Conservation (phyloP, 179 eudicot genomes). For the Nepenthes alata region DNA sequence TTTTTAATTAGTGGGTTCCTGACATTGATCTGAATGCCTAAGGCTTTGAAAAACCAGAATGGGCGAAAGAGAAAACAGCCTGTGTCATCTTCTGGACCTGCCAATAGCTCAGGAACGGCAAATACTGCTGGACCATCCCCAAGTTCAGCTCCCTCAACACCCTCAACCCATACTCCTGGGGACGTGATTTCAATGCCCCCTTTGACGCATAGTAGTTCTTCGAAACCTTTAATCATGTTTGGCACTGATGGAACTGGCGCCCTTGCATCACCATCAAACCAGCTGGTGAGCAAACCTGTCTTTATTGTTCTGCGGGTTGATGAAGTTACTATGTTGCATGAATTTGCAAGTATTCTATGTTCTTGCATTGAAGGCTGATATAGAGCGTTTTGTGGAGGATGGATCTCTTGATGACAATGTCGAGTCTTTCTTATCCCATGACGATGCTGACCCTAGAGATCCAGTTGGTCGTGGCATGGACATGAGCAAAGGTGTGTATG, state of each 20-base stretch:
- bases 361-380: conserved; percentile 34
- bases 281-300: conserved; percentile 32
- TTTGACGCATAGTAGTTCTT: conserved; percentile 47
- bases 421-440: conserved; percentile 65
- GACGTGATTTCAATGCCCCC: conserved; percentile 19
- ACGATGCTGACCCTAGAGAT: conserved; percentile 55
- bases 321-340: too few relatives aligned
- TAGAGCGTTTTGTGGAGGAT: conserved; percentile 65
- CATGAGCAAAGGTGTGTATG: conserved; percentile 45
- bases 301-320: not conserved
- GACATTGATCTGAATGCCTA: conserved; percentile 19
- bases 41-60: conserved; percentile 52
- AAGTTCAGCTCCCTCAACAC: conserved; percentile 65
- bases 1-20: conserved; percentile 11
- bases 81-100: conserved; percentile 67
- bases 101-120: conserved; percentile 71
- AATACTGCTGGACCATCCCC: conserved; percentile 72
- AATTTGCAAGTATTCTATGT: too few relatives aligned
- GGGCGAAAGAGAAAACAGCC: conserved; percentile 68
- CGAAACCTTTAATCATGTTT: conserved; percentile 27
- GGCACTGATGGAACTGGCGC: conserved; percentile 40
- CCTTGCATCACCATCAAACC: conserved; percentile 48
- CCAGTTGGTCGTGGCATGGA: conserved; percentile 53
- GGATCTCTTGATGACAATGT: conserved; percentile 51
- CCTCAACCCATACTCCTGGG: conserved; percentile 53